Conservation (phyloP, 2,329 filamentous ascomycete species). For the Lasiodiplodia sp. region DNA sequence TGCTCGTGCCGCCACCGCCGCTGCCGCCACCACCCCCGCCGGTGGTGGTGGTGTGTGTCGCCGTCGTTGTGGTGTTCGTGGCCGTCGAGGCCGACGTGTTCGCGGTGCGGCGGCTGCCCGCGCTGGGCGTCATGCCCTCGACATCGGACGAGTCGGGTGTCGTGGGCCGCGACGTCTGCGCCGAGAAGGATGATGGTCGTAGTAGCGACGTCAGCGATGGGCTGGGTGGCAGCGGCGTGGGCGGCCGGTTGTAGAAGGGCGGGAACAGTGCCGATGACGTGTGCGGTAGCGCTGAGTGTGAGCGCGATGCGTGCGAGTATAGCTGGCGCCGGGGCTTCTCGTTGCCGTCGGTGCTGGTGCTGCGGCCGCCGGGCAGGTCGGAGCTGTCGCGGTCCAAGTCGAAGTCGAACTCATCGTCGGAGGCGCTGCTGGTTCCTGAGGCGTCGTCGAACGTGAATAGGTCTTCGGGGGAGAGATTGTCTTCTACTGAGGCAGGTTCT, state of each 20-base stretch:
- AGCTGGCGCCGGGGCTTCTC: conserved; percentile 42
- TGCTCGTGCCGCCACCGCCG: conserved; percentile 30
- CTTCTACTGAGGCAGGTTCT: conserved; percentile 48
- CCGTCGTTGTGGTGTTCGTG: conserved; percentile 33
- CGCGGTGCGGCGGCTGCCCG: conserved; percentile 37
- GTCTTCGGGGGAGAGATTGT: conserved; percentile 43
- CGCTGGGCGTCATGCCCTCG: conserved; percentile 56
- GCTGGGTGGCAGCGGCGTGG: conserved; percentile 89
- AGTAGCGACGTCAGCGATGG: conserved; percentile 92
- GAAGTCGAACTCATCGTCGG: conserved; percentile 26
- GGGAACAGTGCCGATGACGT: conserved; percentile 63
- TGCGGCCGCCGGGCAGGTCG: conserved; percentile 3
- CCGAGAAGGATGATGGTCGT: conserved; percentile 67
- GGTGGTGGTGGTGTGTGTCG: too few relatives aligned
- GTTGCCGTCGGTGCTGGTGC: conserved; percentile 26
- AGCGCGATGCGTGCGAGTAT: conserved; percentile 52
- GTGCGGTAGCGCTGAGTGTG: conserved; percentile 53
- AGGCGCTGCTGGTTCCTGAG: conserved; percentile 29
- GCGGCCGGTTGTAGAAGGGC: conserved; percentile 97
- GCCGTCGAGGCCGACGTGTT: conserved; percentile 39
- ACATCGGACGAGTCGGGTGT: conserved; percentile 86
- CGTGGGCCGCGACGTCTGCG: conserved; percentile 77
- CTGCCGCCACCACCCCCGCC: conserved; percentile 32
- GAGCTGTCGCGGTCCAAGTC: conserved; percentile 17
- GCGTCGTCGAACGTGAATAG: conserved; percentile 36